Base-by-base conservation (phyloP, 192 early-diverging fungal species). In the Umbelopsis vinacea region DNA sequence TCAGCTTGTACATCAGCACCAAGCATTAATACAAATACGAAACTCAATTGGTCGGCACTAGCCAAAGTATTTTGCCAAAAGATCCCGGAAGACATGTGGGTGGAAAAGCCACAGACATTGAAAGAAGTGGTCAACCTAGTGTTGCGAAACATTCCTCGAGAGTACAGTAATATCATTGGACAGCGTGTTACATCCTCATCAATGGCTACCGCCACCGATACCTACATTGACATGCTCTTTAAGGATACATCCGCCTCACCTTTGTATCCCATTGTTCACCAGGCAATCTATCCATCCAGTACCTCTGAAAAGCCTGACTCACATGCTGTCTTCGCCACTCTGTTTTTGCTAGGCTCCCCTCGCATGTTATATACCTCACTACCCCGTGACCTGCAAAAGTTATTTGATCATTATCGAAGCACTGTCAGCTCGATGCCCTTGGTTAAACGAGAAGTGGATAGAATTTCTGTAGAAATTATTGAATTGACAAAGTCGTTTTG, bases 331-430 rank as follows among this genome's bases (percentile, higher is more conserved):
- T 87, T 91, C 73, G 87, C 85, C 5, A 90, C 89, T 3, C 71
- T 91, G 23, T 90, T 91, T 68, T 38, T 91, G 7, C 82, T 91
- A 48, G 84, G 86, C 21, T 82, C 80, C 6, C 90, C 90, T 0
- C 74, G 82, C 66, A 86, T 83, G 46, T 14, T 89, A 22, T 90
- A 86, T 73, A 73, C 79, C 29, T 81, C 82, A 0, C 73, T 91
- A 10, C 85, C 87, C 0, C 71, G 72, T 21, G 76, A 81, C n/a
- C 67, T 89, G 11, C 76, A 74, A 24, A 77, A 73, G 21, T 43
- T 69, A 71, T 79, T 91, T 15, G 83, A 76, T 22, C 60, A 63
- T 17, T 78, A 76, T 52, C 75, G 77, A 19, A 75, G 74, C 10
- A 68, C 71, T 8, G 38, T 67, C 5, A 40, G 67, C 6, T 73